Conservation (phyloP, 2,329 filamentous ascomycete genomes). For the Cytospora mali region DNA sequence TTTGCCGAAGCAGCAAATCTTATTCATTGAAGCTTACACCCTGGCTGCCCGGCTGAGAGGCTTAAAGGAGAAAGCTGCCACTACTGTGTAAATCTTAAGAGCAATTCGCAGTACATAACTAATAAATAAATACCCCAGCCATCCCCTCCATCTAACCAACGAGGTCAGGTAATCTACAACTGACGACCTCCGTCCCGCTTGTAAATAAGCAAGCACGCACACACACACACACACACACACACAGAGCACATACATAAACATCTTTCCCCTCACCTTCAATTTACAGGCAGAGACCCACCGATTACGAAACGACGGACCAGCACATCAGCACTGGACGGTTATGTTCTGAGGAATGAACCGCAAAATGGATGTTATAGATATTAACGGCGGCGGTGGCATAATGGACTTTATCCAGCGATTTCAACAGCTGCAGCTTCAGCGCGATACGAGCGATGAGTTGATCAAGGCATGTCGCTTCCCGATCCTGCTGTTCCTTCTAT, state of each 20-base stretch:
- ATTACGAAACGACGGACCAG: background rate
- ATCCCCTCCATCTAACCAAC: too few relatives aligned
- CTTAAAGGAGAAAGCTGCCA: too few relatives aligned
- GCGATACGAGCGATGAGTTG: slow-evolving; percentile 46
- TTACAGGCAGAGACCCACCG: background rate
- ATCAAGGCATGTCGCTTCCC: slow-evolving; percentile 47
- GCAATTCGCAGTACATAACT: background rate
- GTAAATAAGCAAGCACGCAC: too few relatives aligned
- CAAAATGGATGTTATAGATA: slow-evolving; percentile 15
- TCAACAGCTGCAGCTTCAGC: slow-evolving; percentile 45
- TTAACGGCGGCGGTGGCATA: slow-evolving; percentile 13
- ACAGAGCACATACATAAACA: background rate
- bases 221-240: background rate
- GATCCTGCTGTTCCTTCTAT: background rate
- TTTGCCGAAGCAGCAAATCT: too few relatives aligned
- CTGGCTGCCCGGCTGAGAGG: too few relatives aligned
- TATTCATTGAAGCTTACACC: too few relatives aligned
- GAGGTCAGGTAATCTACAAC: too few relatives aligned
- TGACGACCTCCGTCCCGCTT: too few relatives aligned
- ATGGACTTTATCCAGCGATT: slow-evolving; percentile 51
- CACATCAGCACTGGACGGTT: background rate
- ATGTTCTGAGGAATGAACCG: slow-evolving; percentile 12
- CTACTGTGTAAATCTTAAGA: too few relatives aligned
- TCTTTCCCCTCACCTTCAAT: background rate
- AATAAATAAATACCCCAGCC: too few relatives aligned